These are phyloP conservation scores for Raffaelea albimanens DNA, from an alignment of 2,329 filamentous ascomycete species.

Conservation along the genomic window DNA sequence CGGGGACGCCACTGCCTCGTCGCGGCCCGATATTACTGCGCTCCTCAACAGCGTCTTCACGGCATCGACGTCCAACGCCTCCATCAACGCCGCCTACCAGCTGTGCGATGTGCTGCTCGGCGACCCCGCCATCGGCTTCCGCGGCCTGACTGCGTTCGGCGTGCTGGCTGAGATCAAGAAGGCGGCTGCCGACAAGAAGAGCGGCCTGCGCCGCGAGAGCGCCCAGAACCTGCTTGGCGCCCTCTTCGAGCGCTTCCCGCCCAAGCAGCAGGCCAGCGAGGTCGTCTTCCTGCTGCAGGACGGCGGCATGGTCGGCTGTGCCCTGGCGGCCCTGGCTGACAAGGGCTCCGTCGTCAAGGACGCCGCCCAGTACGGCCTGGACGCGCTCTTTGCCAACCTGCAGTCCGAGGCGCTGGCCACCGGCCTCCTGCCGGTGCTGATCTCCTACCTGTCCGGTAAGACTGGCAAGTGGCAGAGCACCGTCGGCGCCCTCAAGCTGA, in stretches of 20 bases:
- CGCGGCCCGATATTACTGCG: slow-evolving; percentile 55
- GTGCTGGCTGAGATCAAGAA: slow-evolving; percentile 51
- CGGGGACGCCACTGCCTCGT: slow-evolving; percentile 28
- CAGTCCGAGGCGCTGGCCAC: slow-evolving; percentile 74
- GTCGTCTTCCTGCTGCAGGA: slow-evolving; percentile 75
- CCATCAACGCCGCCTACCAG: slow-evolving; percentile 54
- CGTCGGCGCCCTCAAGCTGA: slow-evolving; percentile 71
- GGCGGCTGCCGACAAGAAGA: slow-evolving; percentile 90
- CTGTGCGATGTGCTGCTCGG: slow-evolving; percentile 51
- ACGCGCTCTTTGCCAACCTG: slow-evolving; percentile 74
- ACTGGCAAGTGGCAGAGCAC: slow-evolving; percentile 97
- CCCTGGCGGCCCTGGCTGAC: slow-evolving; percentile 79
- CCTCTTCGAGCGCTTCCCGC: slow-evolving; percentile 81
- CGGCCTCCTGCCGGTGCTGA: slow-evolving; percentile 69
- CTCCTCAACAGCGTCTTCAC: slow-evolving; percentile 60
- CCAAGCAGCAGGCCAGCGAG: slow-evolving; percentile 68
- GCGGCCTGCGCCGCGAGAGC: slow-evolving; percentile 71
- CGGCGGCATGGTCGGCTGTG: slow-evolving; percentile 59
- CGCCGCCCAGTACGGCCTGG: slow-evolving; percentile 86
- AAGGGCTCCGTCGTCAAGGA: slow-evolving; percentile 85
- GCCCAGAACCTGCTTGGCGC: slow-evolving; percentile 93
- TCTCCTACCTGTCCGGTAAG: slow-evolving; percentile 67
- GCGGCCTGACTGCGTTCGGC: slow-evolving; percentile 43
- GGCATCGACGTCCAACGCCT: slow-evolving; percentile 57
- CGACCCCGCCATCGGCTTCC: slow-evolving; percentile 36